Evolutionary conservation across 495 filamentous ascomycete species (phyloP).

Genomic region (Penicillium silybi): DNA sequence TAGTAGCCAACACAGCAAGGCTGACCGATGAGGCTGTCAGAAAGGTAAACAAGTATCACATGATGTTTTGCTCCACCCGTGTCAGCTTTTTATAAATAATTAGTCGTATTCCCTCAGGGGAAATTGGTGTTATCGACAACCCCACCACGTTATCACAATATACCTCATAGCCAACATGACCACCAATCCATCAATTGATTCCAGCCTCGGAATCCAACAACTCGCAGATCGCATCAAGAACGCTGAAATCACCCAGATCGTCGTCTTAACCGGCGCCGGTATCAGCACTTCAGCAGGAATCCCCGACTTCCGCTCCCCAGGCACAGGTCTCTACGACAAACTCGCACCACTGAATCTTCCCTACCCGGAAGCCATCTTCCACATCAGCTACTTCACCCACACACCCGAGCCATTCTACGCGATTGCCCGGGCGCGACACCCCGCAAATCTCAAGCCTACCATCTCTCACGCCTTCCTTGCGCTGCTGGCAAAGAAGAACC

Average conservation of each 20-base stretch:
- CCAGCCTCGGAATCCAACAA: not conserved
- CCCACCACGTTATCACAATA: no score
- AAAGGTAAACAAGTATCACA: slow-evolving; percentile 1
- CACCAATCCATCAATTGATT: not conserved
- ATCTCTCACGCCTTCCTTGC: slow-evolving; percentile 71
- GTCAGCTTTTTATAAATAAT: no score
- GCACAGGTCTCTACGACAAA: slow-evolving; percentile 76
- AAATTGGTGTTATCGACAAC: no score
- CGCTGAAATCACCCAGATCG: slow-evolving; percentile 16
- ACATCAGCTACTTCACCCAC: slow-evolving; percentile 71
- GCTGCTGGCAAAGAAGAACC: slow-evolving; percentile 60
- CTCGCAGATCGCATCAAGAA: slow-evolving; percentile 18
- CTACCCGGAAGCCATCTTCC: slow-evolving; percentile 67
- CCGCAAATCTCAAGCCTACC: slow-evolving; percentile 73
- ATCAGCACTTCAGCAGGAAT: slow-evolving; percentile 62
- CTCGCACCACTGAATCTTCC: slow-evolving; percentile 74
- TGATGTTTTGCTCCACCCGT: not conserved
- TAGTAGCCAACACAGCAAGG: no score
- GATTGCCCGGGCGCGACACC: slow-evolving; percentile 78
- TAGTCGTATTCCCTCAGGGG: no score
- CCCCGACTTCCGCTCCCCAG: slow-evolving; percentile 74
- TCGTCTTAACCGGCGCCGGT: slow-evolving; percentile 27
- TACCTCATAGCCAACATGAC: no score
- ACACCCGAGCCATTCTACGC: slow-evolving; percentile 84
- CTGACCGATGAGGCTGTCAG: not conserved